Base-by-base conservation (phyloP, 129 eudicot genomes). In the Artemisia annua region DNA sequence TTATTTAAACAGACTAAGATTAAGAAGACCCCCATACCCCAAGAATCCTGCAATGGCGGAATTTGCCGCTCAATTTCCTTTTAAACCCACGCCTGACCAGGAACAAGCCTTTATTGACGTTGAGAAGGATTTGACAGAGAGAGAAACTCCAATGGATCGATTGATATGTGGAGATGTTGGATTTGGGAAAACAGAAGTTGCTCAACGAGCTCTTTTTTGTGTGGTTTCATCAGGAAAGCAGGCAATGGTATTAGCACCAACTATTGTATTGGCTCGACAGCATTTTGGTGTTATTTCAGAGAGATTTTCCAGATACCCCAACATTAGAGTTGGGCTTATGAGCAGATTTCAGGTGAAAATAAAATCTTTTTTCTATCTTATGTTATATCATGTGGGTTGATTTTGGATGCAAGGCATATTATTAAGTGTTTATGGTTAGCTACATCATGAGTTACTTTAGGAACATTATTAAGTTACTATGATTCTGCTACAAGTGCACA, bases 101-200 rank as follows among this genome's bases (percentile, higher is more conserved):
- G 57, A 86, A 63, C 89, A 86, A 96, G 97, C 98, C 30, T 87
- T 93, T 73, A 83, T 86, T 75, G 97, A 93, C 70, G 97, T 93
- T 70, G 96, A 90, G 70, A 90, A 79, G 79, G 98, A 93, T 84
- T 79, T 93, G 75, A 93, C 97, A 2, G 97, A 93, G 82, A 87
- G 96, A 76, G 92, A 87, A 72, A 87, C 88, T 67, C 97, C 98
- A 4, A 93, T 93, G 98, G 98, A 93, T 79, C 74, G 97, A 74
- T 71, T 93, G 57, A 90, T 93, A 63, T 93, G 98, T 66, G 98
- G 98, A 69, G 98, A 93, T 84, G 98, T 90, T 57, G 98, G 98
- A 51, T 93, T 93, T 83, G 97, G 98, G 51, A 93, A 93, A 84
- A 93, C 97, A 6, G 97, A 93, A 86, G 98, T 93, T 84, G 97